Base-by-base conservation (phyloP, 805 yeast species). In the Kazachstania bromeliacearum region DNA sequence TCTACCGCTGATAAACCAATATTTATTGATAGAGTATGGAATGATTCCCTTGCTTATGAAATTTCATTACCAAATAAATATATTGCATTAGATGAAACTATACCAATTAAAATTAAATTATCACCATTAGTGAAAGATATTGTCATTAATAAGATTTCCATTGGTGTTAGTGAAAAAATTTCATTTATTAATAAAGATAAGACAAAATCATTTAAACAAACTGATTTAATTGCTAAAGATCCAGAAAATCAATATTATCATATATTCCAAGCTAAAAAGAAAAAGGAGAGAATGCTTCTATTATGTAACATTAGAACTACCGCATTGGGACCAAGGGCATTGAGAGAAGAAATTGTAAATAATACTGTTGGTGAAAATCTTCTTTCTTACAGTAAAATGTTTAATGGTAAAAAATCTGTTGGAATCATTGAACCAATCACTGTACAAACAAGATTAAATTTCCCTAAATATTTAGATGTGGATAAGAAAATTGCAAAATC, bases 21-120 rank as follows among this genome's bases (percentile, higher is more conserved):
- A 13, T 81, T 77, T 53, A 85, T 83, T 24, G 80, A 79, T 52
- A 67, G 83, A 42, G 68, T 76, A 1, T 83, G 92, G 92, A 75
- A 76, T 46, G 78, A 80, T 37, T 56, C 85, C 0, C 57, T 83
- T 25, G 75, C 76, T 38, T 83, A 83, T 56, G 80, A 80, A 44
- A 68, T 83, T 12, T 71, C 85, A 0, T 69, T 83, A 40, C 87
- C 88, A 0, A 69, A 69, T 39, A 83, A 82, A 48, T 82, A 68
- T 53, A 73, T 81, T 8, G 66, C 82, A 2, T 58, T 82, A 33
- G 81, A 82, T 3, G 67, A 76, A 9, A 75, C 71, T 63, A 60
- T 61, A 49, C 82, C 59, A 17, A 62, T 83, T 15, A 78, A 73
- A 47, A 67, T 83, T 46, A 80, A 78, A 51, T 62, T 83, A 17